Evolutionary conservation across 2,329 filamentous ascomycete species (phyloP), one percentile per base, ranked within the genome.

Genomic region (Chaetomium sp.): DNA sequence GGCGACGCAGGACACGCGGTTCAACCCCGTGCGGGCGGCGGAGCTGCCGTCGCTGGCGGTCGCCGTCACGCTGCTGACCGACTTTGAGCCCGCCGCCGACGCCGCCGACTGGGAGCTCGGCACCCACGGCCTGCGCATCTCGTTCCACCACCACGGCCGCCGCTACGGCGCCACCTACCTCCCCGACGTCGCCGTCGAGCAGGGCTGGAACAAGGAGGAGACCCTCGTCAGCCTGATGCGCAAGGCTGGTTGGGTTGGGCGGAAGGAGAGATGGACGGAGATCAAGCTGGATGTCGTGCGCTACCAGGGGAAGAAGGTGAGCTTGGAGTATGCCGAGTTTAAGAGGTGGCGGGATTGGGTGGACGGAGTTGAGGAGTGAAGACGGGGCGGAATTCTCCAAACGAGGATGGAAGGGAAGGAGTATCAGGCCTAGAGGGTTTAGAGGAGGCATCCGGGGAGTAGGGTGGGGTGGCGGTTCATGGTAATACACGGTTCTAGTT

Each of bases 171-270:
- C 92, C 0, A 97, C 95, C 0, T 99, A 98, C 74, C 83, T 99
- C 16, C 95, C 95, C 0, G 92, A 97, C 74, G 93, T 99, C 6
- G 90, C 94, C 10, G 81, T 85, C 1, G 95, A 99, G 81, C 95
- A 98, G 76, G 93, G 92, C 19, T 99, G 95, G 95, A 91, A 85
- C 12, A 93, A 95, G 77, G 93, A 98, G 75, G 92, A 98, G 82
- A 91, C 94, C 0, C 77, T 99, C 2, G 84, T 93, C 61, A 96
- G 91, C 77, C 79, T 98, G 74, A 95, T 97, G 89, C 85, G 92
- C 65, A 99, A 99, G 82, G 93, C 93, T 0, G 95, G 95, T 1
- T 99, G 93, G 93, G 84, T 84, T 64, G 93, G 92, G 0, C 92
- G 88, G 84, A 86, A 83, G 67, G 90, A 90, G 1, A 83, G 85